Evolutionary conservation across 2,329 filamentous ascomycete species (phyloP).

Genomic region (Tolypocladium tropicale): DNA sequence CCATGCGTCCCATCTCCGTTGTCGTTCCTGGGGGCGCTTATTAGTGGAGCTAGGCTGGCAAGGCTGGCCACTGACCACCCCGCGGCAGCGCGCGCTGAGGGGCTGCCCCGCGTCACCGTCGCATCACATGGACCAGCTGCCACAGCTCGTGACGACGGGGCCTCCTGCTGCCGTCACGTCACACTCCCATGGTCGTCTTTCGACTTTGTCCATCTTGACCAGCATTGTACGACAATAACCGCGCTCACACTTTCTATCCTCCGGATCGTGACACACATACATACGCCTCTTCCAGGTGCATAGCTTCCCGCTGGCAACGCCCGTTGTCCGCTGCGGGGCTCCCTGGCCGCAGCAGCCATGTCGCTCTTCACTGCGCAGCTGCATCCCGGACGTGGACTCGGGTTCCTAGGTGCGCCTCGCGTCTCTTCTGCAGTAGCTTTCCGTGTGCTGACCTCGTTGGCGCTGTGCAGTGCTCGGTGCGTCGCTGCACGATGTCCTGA

Average conservation of each 20-base stretch:
- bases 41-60: no score
- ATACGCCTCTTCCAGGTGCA: no score
- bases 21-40: no score
- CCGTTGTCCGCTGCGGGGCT: background rate
- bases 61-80: background rate
- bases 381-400: conserved; percentile 54
- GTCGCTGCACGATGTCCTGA: conserved; percentile 82
- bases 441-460: conserved; percentile 35
- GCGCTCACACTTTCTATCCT: background rate
- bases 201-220: background rate
- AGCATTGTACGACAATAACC: background rate
- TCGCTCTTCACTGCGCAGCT: conserved; percentile 51
- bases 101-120: background rate
- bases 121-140: conserved; percentile 3
- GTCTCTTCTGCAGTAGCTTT: background rate
- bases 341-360: conserved; percentile 16
- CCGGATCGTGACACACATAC: background rate
- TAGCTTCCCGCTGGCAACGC: background rate
- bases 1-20: no score
- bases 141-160: background rate
- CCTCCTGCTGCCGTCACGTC: background rate
- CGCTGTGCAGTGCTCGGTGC: conserved; percentile 83
- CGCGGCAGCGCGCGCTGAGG: background rate
- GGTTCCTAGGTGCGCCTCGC: conserved; percentile 40
- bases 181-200: background rate